Base-by-base conservation (phyloP, 192 early-diverging fungal genomes). In the Podila verticillata region DNA sequence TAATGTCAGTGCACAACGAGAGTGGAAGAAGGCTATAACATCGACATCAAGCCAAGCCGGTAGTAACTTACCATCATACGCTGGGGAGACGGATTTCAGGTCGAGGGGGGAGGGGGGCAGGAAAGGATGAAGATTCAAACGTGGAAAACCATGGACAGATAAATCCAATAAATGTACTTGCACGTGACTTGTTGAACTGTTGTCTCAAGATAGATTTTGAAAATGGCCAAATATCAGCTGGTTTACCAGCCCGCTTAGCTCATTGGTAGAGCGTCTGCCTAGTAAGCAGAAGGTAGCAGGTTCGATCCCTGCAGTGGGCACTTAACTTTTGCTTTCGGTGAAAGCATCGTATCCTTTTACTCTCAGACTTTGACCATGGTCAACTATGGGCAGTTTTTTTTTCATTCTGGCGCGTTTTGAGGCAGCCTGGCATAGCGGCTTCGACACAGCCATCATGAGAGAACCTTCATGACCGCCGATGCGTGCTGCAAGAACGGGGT, bases 251-350 rank as follows among this genome's bases (percentile, higher is more conserved):
- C 62, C 54, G 61, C 61, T 58, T 63, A 58, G 61, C 62, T 65
- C 61, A 58, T 63, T 65, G 54, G 61, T 73, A 69, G 73, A 69
- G 66, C 73, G 66, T 75, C 54, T 75, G 73, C 73, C 73, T 69
- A 69, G 73, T 69, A 75, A 74, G 73, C 73, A 74, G 60, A 74
- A 74, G 73, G 73, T 74, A 74, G 73, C 73, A 74, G 73, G 73
- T 74, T 74, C 73, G 72, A 74, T 74, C 72, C 72, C 72, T 74
- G 72, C 72, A 61, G 58, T 60, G 65, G 72, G 72, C 72, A 74
- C 29, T 59, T 28, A 39, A 12, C 10, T 39, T 39, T 39, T 39
- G 36, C 8, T 39, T 12, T 8, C 13, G 10, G n/a, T n/a, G n/a
- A n/a, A n/a, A n/a, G n/a, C n/a, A n/a, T 7, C 8, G n/a, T n/a